Base-by-base conservation (phyloP, 1,139 yeast species). In the Tardiomyces depauwii region DNA sequence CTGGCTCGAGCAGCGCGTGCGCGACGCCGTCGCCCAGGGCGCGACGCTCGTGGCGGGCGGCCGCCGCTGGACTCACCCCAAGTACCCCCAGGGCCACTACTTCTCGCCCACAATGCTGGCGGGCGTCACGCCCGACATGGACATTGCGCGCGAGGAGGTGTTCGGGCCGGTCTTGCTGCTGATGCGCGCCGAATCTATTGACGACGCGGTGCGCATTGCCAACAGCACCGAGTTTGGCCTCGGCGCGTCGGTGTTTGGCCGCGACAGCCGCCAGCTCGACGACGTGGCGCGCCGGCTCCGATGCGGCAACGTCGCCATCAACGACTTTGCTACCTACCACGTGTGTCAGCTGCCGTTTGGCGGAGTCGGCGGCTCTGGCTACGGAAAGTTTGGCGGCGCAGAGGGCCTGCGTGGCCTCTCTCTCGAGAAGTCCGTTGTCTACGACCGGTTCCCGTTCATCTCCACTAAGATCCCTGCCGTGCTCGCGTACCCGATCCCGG, bases 291-390 rank as follows among this genome's bases (percentile, higher is more conserved):
- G 78, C 55, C 63, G 68, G 14, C 65, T 91, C 52, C 74, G 78
- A 41, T 76, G 89, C 46, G 98, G 98, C 23, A 91, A 87, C 58
- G 95, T 91, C 42, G 96, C 97, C 6, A 85, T 91, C 51, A 91
- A 91, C 63, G 98, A 91, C 65, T 91, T 91, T 71, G 98, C 97
- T 5, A 89, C 97, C 0, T 91, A 78, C 60, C 89, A 89, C 58
- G 87, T 91, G 30, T 91, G 96, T 53, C 97, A 91, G 66, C 72
- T 89, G 55, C 98, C 98, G 39, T 91, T 91, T 67, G 98, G 98
- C 47, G 98, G 98, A 27, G 77, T 77, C 30, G 82, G 82, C 55
- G 91, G 89, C 44, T 84, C 95, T 9, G 98, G 98, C 0, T 91
- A 87, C 59, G 97, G 97, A 46, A 89, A 88, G 62, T 91, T 91